phyloP scores from a whole-genome alignment of 2,329 filamentous ascomycete genomes.

The Chrysoporthe austroafricana region DNA sequence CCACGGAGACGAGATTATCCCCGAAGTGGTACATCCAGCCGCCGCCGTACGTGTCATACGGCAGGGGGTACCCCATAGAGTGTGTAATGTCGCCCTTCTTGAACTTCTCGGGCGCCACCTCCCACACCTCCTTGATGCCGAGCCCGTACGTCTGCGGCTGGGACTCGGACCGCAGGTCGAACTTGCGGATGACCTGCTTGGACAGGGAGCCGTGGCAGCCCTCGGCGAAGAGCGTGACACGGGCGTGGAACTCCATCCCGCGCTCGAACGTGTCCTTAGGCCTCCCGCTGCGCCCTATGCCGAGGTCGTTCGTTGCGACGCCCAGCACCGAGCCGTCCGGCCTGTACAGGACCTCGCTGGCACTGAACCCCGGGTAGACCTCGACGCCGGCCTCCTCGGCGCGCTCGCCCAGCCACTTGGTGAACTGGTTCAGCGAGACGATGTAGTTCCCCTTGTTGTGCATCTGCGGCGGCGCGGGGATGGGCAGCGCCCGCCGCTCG shows the following conservation, averaged over 20 bases:
- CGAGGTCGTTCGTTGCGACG: slow-evolving; percentile 94
- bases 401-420: slow-evolving; percentile 92
- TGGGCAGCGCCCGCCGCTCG: slow-evolving; percentile 73
- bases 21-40: slow-evolving; percentile 99
- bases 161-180: slow-evolving; percentile 84
- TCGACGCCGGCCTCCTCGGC: slow-evolving; percentile 97
- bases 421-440: slow-evolving; percentile 90
- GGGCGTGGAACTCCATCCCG: slow-evolving; percentile 97
- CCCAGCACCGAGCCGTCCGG: slow-evolving; percentile 87
- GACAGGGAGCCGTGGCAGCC: slow-evolving; percentile 94
- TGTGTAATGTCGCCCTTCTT: slow-evolving; percentile 83
- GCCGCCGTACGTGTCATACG: slow-evolving; percentile 89
- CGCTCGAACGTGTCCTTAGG: slow-evolving; percentile 91
- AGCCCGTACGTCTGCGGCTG: slow-evolving; percentile 95
- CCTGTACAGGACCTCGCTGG: slow-evolving; percentile 87
- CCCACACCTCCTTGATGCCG: slow-evolving; percentile 97
- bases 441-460: slow-evolving; percentile 98
- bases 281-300: slow-evolving; percentile 78
- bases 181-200: slow-evolving; percentile 95
- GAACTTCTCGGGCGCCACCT: slow-evolving; percentile 91
- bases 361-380: slow-evolving; percentile 94
- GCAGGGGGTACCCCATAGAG: slow-evolving; percentile 89
- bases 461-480: slow-evolving; percentile 95
- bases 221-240: slow-evolving; percentile 89
- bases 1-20: slow-evolving; percentile 91